Percentiles rank a stretch among this genome's conserved stretches.
phyloP scores from a whole-genome alignment of 805 yeast genomes.

The Kluyveromyces starmeri region DNA sequence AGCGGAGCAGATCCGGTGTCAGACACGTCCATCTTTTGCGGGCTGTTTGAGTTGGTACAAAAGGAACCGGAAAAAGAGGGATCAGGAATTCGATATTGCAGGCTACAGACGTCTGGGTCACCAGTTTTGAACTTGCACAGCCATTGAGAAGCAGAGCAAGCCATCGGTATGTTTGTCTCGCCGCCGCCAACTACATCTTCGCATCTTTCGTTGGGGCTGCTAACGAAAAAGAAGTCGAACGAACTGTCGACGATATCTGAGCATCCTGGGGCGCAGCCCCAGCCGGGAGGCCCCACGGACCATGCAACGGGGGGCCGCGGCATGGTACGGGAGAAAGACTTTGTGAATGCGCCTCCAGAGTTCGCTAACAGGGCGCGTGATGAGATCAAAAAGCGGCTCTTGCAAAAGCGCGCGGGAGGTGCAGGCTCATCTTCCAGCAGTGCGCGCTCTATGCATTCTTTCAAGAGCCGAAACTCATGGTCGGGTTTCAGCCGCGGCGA shows the following conservation, averaged over 20 bases:
- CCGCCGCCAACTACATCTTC: slow-evolving; percentile 25
- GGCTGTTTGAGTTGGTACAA: too few relatives aligned
- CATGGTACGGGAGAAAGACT: slow-evolving; percentile 27
- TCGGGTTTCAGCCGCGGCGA: slow-evolving; percentile 3
- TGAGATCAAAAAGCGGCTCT: slow-evolving; percentile 26
- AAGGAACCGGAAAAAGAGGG: too few relatives aligned
- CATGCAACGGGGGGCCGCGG: slow-evolving; percentile 27
- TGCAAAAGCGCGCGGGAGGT: slow-evolving; percentile 9
- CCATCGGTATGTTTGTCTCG: slow-evolving; percentile 29
- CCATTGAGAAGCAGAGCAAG: too few relatives aligned
- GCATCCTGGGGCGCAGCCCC: slow-evolving; percentile 5
- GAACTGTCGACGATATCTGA: slow-evolving; percentile 8
- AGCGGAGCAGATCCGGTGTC: too few relatives aligned
- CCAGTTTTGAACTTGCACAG: too few relatives aligned
- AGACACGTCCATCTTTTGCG: too few relatives aligned
- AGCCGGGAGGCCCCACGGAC: slow-evolving; percentile 26
- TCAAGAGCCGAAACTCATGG: background rate
- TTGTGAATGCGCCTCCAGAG: slow-evolving; percentile 29
- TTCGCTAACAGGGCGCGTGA: slow-evolving; percentile 29
- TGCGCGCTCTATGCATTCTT: slow-evolving; percentile 5
- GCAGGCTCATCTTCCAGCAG: background rate
- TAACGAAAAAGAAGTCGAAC: slow-evolving; percentile 6
- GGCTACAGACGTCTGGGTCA: too few relatives aligned
- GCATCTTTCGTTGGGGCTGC: slow-evolving; percentile 12
- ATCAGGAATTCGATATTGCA: too few relatives aligned